Evolutionary conservation across 2,329 filamentous ascomycete genomes (phyloP).

Genomic region (Macroventuria anomochaeta): DNA sequence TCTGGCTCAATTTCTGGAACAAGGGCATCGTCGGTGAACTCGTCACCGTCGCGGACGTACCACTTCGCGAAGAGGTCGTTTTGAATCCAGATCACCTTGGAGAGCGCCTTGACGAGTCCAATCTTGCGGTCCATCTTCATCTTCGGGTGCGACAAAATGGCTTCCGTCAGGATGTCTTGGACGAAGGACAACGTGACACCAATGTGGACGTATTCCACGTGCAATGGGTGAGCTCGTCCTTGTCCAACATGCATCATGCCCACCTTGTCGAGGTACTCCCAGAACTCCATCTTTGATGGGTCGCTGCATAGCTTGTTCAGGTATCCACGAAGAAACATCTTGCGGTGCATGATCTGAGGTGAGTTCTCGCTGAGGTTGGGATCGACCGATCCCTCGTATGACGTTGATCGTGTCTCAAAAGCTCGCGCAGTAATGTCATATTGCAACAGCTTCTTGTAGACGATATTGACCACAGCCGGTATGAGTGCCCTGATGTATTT

Average conservation of each 20-base stretch:
- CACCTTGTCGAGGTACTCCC: constrained; percentile 84
- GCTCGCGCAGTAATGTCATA: constrained; percentile 84
- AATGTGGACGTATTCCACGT: constrained; percentile 82
- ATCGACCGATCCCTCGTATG: constrained; percentile 72
- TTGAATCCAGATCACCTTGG: constrained; percentile 87
- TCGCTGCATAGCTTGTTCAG: constrained; percentile 77
- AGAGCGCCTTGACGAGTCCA: constrained; percentile 74
- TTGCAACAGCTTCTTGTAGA: constrained; percentile 80
- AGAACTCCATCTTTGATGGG: constrained; percentile 76
- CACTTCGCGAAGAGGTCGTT: constrained; percentile 87
- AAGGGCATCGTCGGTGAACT: constrained; percentile 57
- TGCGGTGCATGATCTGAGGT: constrained; percentile 76
- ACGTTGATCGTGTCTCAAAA: constrained; percentile 67
- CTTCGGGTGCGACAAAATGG: constrained; percentile 73
- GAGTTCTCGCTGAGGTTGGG: constrained; percentile 69
- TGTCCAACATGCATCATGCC: constrained; percentile 85
- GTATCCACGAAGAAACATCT: constrained; percentile 79
- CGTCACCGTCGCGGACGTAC: constrained; percentile 74
- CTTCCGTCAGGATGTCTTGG: constrained; percentile 78
- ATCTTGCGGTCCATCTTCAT: constrained; percentile 73
- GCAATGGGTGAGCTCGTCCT: constrained; percentile 72
- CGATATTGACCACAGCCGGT: constrained; percentile 81
- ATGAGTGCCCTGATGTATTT: constrained; percentile 85
- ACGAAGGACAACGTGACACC: constrained; percentile 75
- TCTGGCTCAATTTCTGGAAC: constrained; percentile 47